Conservation (phyloP, 129 eudicot species). For the Flaveria trinervia region DNA sequence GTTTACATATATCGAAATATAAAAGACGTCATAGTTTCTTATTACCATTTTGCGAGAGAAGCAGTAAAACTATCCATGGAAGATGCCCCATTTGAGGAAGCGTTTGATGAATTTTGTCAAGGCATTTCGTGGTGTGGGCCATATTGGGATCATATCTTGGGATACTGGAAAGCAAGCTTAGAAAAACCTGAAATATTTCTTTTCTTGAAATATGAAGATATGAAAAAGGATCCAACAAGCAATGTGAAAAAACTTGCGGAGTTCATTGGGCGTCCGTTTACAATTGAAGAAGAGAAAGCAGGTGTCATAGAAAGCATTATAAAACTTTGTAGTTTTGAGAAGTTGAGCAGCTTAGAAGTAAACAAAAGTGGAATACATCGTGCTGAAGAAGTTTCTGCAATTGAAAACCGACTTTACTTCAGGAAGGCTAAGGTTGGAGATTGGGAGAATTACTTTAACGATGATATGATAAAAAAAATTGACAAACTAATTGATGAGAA, state of each 20-base stretch:
- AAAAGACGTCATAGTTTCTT: not conserved
- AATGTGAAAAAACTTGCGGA: not conserved
- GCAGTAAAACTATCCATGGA: not conserved
- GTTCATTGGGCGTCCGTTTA: not conserved
- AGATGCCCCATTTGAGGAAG: not conserved
- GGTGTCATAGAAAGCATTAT: not conserved
- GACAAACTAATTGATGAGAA: not conserved
- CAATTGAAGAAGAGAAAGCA: not conserved
- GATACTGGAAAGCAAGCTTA: not conserved
- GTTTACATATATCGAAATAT: not conserved
- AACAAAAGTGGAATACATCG: not conserved
- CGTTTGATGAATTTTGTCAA: not conserved
- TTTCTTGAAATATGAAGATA: not conserved
- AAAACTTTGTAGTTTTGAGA: not conserved
- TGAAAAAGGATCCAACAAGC: not conserved
- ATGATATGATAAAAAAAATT: not conserved
- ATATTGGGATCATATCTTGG: not conserved
- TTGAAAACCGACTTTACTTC: not conserved
- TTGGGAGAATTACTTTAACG: not conserved
- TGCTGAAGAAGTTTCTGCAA: not conserved
- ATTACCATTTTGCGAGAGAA: not conserved
- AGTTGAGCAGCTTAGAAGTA: not conserved
- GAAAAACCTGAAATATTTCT: not conserved
- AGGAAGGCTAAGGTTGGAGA: not conserved
- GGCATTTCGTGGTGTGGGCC: not conserved